Base-by-base conservation (phyloP, 2,329 filamentous ascomycete species). In the Alternaria sp. region DNA sequence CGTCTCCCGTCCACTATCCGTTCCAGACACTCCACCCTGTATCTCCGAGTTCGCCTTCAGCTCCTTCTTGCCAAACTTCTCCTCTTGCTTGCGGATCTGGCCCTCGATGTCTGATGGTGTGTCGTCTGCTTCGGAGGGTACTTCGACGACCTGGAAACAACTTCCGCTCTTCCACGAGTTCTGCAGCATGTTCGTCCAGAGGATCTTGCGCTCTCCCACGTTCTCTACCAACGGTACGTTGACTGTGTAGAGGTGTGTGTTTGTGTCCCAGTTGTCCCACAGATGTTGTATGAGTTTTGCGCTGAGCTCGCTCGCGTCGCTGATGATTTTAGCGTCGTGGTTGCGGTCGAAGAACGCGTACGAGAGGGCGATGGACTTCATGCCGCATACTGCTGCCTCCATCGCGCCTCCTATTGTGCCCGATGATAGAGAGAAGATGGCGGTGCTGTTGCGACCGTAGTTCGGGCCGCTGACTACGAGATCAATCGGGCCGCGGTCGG, bases 311-410 rank as follows among this genome's bases (percentile, higher is more conserved):
- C 90, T 92, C 3, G 93, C 93, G 52, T 88, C 92, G 30, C 88
- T 87, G 62, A 98, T 95, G 69, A 97, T 89, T 23, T 86, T 85
- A 2, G 92, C 90, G 72, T 97, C 92, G 79, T 97, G 94, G 77
- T 93, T 92, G 62, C 90, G 87, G 60, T 89, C 89, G 81, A 94
- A 96, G 82, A 97, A 98, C 21, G 95, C 96, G 78, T 93, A 99
- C 52, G 89, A 93, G 44, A 99, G 81, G 0, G 96, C 96, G 68
- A 99, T 91, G 12, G 93, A 86, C 71, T 79, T 79, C 43, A 78
- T 72, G 23, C 82, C 82, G 64, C 83, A 84, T 1, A 84, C 80
- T 0, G 83, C 80, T 0, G 83, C 83, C 65, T 86, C 84, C 64
- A 86, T 79, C 10, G 84, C 84, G 11, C 83, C 84, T 19, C 84